phyloP scores from a whole-genome alignment of 352 stramenopile genomes.

The Phytopythium sindhum region DNA sequence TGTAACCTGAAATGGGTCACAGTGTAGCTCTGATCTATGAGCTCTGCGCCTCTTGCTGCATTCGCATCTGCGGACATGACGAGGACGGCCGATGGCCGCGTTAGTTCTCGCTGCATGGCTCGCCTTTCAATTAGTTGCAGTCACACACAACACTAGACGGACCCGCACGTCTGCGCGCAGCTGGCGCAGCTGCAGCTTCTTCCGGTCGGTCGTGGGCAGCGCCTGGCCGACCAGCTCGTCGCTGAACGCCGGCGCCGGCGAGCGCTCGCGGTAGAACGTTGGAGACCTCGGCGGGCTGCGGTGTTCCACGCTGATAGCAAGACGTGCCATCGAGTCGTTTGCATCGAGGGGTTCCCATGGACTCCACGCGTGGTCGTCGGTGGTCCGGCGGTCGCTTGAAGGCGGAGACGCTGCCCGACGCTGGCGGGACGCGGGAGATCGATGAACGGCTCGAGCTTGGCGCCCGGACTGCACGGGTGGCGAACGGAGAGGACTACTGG shows the following conservation, averaged over 20 bases:
- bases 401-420: conserved; percentile 10
- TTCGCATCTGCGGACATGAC: background rate
- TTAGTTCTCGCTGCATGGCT: background rate
- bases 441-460: background rate
- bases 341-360: background rate
- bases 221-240: conserved; percentile 10
- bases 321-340: background rate
- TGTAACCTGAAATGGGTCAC: background rate
- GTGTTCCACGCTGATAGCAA: background rate
- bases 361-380: conserved; percentile 7
- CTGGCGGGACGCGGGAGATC: background rate
- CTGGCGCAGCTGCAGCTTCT: conserved; percentile 45
- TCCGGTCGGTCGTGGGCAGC: conserved; percentile 32
- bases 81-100: background rate
- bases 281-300: conserved; percentile 6
- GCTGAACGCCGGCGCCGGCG: conserved; percentile 1
- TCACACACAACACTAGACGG: conserved; percentile 7
- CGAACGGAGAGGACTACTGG: background rate
- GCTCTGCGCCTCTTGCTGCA: background rate
- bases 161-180: conserved; percentile 45
- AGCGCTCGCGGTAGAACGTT: background rate
- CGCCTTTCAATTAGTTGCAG: background rate
- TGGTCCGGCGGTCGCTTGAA: conserved; percentile 10
- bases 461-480: background rate
- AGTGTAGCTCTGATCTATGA: background rate